Evolutionary conservation across 176 grass and related monocot species (phyloP), one percentile per base, ranked within the genome.

Genomic region (Oryza glaberrima): DNA sequence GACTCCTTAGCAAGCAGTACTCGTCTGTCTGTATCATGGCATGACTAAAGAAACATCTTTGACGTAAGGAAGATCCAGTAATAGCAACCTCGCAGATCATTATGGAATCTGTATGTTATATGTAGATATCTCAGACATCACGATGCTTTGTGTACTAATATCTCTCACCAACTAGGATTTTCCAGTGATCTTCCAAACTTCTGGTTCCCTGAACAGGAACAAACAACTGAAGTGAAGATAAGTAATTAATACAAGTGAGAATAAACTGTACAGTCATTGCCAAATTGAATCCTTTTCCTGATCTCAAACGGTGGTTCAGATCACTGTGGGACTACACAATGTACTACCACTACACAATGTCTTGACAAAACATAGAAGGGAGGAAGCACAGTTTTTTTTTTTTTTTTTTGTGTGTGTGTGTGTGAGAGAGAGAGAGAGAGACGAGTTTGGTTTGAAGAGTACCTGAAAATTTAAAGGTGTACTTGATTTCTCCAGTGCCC

Each of bases 391-490:
- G 0, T 5, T 49, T 48, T 28, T 73, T 73, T 49, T 5, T 35
- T 48, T 28, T 73, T 48, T 15, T 14, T 0, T 2, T 65, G 0
- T 35, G 34, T 28, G 47, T 73, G 14, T 15, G 1, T 2, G 0
- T 65, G 0, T 22, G 34, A 9, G 3, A 61, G 72, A 17, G n/a
- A 32, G 22, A 73, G 63, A 77, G 35, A 66, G 51, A 60, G 72
- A 85, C 35, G 35, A 16, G 32, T 23, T 56, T 45, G 32, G 12
- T 58, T 9, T 5, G 8, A 83, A 69, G 48, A 52, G 45, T 8
- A 80, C 76, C 76, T 63, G 81, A 2, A 13, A 74, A 78, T 19
- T 79, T 74, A 66, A 80, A 73, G 35, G 36, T 52, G 41, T 71
- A 64, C 54, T 45, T 65, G 67, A 81, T 48, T 85, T 75, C 65